These are phyloP conservation scores for Candida alai DNA, from an alignment of 805 yeast species.

Conservation along the genomic window DNA sequence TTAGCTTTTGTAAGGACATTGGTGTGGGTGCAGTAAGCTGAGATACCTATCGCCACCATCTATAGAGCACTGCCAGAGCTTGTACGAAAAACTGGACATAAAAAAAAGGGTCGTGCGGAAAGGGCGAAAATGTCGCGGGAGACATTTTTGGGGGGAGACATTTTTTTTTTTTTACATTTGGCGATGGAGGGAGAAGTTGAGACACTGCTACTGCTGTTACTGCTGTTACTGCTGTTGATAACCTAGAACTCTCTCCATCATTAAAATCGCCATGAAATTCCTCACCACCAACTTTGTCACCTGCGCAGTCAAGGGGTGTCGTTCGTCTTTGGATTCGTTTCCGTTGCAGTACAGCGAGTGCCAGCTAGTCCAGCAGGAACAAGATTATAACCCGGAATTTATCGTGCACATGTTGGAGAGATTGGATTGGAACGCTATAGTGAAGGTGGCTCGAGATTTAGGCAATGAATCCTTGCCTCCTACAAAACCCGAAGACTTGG, in stretches of 20 bases:
- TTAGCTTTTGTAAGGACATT: constrained; percentile 65
- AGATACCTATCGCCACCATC: too few species aligned
- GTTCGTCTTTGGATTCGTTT: constrained; percentile 67
- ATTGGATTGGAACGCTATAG: constrained; percentile 83
- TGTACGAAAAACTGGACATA: neutral
- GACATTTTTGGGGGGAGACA: neutral
- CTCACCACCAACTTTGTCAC: constrained; percentile 94
- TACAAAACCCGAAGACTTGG: constrained; percentile 55
- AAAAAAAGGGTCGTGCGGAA: constrained; percentile 4
- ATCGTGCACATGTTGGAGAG: constrained; percentile 71
- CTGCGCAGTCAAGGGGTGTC: constrained; percentile 85
- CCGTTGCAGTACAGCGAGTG: constrained; percentile 73
- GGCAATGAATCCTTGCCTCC: constrained; percentile 57
- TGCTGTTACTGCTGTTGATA: neutral
- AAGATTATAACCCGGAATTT: constrained; percentile 81
- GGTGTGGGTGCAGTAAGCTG: neutral
- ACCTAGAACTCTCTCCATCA: constrained; percentile 18
- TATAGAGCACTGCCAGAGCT: too few species aligned
- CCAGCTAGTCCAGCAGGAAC: constrained; percentile 69
- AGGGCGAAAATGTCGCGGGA: constrained; percentile 1
- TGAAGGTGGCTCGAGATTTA: constrained; percentile 70
- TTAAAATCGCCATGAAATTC: constrained; percentile 95
- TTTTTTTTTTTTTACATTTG: neutral
- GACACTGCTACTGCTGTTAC: neutral
- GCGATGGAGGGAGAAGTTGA: constrained; percentile 2